A percentile compares a stretch with the other conserved stretches of the same genome.
These are phyloP conservation scores for Scutellaria baicalensis DNA, from an alignment of 257 asterid genomes.

Conservation along the genomic window DNA sequence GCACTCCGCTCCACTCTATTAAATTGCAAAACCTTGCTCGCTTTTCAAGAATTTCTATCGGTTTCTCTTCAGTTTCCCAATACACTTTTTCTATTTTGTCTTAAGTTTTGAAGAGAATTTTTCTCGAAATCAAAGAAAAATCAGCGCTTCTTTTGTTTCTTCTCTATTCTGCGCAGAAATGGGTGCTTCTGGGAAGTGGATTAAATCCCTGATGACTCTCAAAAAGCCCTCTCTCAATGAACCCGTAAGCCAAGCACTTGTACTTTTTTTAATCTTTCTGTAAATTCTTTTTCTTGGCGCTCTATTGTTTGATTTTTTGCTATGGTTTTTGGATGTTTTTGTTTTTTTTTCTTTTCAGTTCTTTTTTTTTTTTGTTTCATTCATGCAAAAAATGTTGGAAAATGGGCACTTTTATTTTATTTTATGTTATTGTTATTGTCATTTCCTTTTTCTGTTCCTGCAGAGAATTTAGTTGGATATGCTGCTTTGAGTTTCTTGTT, in stretches of 20 bases:
- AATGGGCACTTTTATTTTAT: background rate
- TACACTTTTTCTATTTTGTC: slow-evolving; percentile 23
- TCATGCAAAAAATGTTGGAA: too few relatives aligned
- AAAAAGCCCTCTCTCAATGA: slow-evolving; percentile 44
- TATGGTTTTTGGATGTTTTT: too few relatives aligned
- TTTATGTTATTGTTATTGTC: background rate
- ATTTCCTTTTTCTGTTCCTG: too few relatives aligned
- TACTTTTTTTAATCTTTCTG: background rate
- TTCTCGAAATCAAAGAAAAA: slow-evolving; percentile 2
- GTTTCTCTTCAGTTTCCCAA: background rate
- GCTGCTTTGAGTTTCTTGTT: background rate
- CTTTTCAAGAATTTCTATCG: slow-evolving; percentile 16
- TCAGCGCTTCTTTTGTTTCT: background rate
- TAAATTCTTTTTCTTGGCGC: background rate
- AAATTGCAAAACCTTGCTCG: slow-evolving; percentile 13
- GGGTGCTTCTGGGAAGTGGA: slow-evolving; percentile 94
- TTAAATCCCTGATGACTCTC: slow-evolving; percentile 60
- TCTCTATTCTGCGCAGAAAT: slow-evolving; percentile 18
- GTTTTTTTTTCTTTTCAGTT: too few relatives aligned
- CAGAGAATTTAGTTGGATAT: too few relatives aligned
- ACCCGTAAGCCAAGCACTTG: slow-evolving; percentile 29
- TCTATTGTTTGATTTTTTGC: background rate
- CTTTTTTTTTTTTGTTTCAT: too few relatives aligned
- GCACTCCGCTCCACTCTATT: slow-evolving; percentile 26
- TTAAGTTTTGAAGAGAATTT: slow-evolving; percentile 8